phyloP scores from a whole-genome alignment of 73 alveolate genomes.

The Breviolum minutum region DNA sequence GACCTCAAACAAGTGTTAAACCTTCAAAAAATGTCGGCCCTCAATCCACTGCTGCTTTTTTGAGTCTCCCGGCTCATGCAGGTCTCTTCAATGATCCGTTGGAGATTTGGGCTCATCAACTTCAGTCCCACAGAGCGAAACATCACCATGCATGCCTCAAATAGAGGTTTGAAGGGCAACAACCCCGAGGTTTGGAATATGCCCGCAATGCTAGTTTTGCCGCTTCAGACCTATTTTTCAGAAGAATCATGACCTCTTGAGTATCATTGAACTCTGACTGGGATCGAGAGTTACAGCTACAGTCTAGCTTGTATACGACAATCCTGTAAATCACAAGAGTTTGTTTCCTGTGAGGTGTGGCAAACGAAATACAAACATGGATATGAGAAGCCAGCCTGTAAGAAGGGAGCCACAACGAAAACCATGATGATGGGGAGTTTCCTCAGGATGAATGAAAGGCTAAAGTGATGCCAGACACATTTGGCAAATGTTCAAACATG shows the following conservation, averaged over 20 bases:
- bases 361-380: background rate
- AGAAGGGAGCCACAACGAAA: background rate
- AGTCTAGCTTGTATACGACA: too few relatives aligned
- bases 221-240: too few relatives aligned
- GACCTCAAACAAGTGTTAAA: background rate
- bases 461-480: too few relatives aligned
- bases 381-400: background rate
- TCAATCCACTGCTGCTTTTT: too few relatives aligned
- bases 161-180: background rate
- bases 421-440: background rate
- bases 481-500: too few relatives aligned
- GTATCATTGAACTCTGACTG: too few relatives aligned
- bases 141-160: conserved; percentile 38
- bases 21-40: too few relatives aligned
- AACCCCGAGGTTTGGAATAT: background rate
- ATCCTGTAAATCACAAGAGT: too few relatives aligned
- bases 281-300: too few relatives aligned
- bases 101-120: background rate
- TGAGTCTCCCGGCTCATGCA: background rate
- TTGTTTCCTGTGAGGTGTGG: too few relatives aligned
- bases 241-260: too few relatives aligned
- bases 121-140: conserved; percentile 3
- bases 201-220: background rate
- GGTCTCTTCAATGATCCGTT: background rate
- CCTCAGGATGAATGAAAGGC: background rate